phyloP scores from a whole-genome alignment of 306 rosid species.

The Pachyrhizus erosus region DNA sequence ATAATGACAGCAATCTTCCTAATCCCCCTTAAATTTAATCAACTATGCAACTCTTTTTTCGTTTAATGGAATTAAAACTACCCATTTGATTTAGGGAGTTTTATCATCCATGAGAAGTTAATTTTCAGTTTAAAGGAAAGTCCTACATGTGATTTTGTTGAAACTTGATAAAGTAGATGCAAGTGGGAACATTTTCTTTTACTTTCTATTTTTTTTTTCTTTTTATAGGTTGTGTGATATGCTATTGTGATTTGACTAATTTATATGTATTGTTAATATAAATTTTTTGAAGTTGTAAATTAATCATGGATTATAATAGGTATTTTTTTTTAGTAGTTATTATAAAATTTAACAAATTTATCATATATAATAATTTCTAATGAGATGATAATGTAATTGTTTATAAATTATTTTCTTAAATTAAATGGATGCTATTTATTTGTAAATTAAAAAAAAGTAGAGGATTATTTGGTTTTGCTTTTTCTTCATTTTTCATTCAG shows the following conservation, averaged over 20 bases:
- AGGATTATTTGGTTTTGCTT: too few relatives aligned
- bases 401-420: background rate
- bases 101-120: background rate
- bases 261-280: too few relatives aligned
- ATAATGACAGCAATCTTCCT: slow-evolving; percentile 45
- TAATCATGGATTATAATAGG: background rate
- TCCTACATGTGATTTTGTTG: background rate
- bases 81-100: background rate
- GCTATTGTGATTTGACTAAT: background rate
- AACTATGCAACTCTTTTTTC: background rate
- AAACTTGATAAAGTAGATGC: background rate
- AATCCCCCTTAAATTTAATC: slow-evolving; percentile 24
- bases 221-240: background rate
- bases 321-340: background rate
- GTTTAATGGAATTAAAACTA: background rate
- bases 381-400: too few relatives aligned
- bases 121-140: background rate
- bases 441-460: background rate
- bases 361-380: too few relatives aligned
- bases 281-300: too few relatives aligned
- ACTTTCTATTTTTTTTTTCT: background rate
- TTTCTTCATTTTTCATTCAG: background rate
- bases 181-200: background rate
- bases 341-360: too few relatives aligned
- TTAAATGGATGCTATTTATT: background rate